phyloP scores from a whole-genome alignment of 768 basidiomycete genomes.

The Panaeolus papilionaceus region DNA sequence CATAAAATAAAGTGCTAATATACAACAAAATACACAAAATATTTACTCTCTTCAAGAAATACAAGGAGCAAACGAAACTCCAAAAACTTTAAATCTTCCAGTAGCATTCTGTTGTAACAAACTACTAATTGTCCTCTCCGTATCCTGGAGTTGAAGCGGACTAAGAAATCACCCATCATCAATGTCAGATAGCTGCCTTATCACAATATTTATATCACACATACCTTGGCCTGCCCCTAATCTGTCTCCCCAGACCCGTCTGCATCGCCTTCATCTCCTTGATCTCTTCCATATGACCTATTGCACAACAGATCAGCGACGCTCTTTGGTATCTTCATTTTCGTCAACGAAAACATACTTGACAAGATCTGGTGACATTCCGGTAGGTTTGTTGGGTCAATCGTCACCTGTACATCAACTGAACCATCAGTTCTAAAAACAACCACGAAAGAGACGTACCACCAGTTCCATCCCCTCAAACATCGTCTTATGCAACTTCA shows the following conservation, averaged over 20 bases:
- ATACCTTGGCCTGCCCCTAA: neutral
- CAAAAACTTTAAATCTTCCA: conserved; percentile 23
- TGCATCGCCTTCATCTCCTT: neutral
- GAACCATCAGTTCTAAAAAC: neutral
- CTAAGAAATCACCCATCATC: conserved; percentile 17
- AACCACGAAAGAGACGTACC: conserved; percentile 38
- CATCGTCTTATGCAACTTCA: conserved; percentile 41
- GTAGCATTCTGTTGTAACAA: neutral
- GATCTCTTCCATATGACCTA: conserved; percentile 11
- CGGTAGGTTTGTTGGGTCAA: conserved; percentile 1
- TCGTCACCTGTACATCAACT: neutral
- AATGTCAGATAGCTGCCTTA: neutral
- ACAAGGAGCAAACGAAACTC: conserved; percentile 37
- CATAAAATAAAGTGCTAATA: too few species aligned
- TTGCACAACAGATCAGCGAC: neutral
- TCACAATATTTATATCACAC: neutral
- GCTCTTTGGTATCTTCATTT: neutral
- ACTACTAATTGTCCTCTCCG: conserved; percentile 21
- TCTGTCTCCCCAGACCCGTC: neutral
- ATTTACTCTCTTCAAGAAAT: conserved; percentile 23
- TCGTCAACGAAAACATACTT: neutral
- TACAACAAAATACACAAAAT: conserved; percentile 16
- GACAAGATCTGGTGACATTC: conserved; percentile 2
- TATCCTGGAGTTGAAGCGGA: conserved; percentile 28
- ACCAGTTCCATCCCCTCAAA: conserved; percentile 46